Base-by-base conservation (phyloP, 2,329 filamentous ascomycete genomes). In the Zasmidium angulare region DNA sequence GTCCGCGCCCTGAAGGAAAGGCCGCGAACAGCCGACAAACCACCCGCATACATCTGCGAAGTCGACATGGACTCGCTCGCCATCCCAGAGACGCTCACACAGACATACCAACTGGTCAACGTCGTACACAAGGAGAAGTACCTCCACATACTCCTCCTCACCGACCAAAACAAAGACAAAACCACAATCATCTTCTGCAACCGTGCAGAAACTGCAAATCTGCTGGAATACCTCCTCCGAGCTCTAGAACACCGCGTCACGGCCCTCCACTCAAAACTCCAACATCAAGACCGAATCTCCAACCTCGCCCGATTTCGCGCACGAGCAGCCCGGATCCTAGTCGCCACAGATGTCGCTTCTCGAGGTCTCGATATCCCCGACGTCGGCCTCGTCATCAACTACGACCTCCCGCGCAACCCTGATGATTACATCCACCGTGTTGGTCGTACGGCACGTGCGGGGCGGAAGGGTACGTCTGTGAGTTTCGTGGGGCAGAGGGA, bases 381-480 rank as follows among this genome's bases (percentile, higher is more conserved):
- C 66, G 93, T 98, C 6, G 88, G 85, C 56, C 77, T 98, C 17
- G 95, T 99, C 1, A 80, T 99, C 71, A 98, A 99, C 77, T 99
- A 93, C 76, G 95, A 99, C 72, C 86, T 99, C 0, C 95, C 95
- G 0, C 87, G 93, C n/a, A 91, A 97, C 72, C 91, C 93, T 2
- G 93, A 97, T 74, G 93, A 97, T 76, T 99, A 99, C 75, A 95
- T 99, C 66, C 95, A 99, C 78, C 87, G 95, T 12, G 93, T 97
- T 53, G 95, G 95, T 74, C 89, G 95, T 77, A 99, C 95, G 12
- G 95, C 95, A 2, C 88, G 95, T 84, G 95, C 95, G 0, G 95
- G 95, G 0, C 85, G 92, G 48, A 82, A 82, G 55, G 95, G 95
- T 69, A 88, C 92, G 65, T 87, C 89, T 3, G 86, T 97, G 17